phyloP scores from a whole-genome alignment of 306 rosid genomes.

The Vachellia collinsii region DNA sequence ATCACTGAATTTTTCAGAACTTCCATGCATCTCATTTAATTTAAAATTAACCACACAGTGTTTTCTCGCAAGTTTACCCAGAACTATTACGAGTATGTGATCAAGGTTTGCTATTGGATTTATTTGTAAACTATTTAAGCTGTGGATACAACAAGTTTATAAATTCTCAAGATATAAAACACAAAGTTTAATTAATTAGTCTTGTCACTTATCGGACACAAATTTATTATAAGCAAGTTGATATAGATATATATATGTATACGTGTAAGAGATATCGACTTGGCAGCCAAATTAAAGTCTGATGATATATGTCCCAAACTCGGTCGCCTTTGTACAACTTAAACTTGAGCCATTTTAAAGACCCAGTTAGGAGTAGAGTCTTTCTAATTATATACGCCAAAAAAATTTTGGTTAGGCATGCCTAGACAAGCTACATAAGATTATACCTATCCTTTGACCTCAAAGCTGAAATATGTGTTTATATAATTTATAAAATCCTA shows the following conservation, averaged over 20 bases:
- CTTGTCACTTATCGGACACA: background rate
- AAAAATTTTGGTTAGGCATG: background rate
- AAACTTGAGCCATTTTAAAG: background rate
- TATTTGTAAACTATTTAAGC: too few relatives aligned
- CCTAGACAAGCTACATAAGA: background rate
- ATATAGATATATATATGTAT: too few relatives aligned
- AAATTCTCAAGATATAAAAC: too few relatives aligned
- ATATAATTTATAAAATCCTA: background rate
- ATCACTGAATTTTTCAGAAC: background rate
- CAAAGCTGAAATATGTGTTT: background rate
- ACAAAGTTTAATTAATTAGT: too few relatives aligned
- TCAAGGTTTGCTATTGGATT: background rate
- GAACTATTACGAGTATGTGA: too few relatives aligned
- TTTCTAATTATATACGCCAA: background rate
- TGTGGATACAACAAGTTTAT: too few relatives aligned
- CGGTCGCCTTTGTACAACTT: background rate
- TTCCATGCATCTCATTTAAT: too few relatives aligned
- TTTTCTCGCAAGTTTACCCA: background rate
- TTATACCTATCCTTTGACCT: background rate
- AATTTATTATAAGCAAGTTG: background rate
- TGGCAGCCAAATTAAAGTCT: background rate
- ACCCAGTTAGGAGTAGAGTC: background rate
- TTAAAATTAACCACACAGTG: background rate
- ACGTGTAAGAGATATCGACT: background rate
- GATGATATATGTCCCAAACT: background rate